phyloP scores from a whole-genome alignment of 768 basidiomycete species.

The Lepiota brunneoincarnata region DNA sequence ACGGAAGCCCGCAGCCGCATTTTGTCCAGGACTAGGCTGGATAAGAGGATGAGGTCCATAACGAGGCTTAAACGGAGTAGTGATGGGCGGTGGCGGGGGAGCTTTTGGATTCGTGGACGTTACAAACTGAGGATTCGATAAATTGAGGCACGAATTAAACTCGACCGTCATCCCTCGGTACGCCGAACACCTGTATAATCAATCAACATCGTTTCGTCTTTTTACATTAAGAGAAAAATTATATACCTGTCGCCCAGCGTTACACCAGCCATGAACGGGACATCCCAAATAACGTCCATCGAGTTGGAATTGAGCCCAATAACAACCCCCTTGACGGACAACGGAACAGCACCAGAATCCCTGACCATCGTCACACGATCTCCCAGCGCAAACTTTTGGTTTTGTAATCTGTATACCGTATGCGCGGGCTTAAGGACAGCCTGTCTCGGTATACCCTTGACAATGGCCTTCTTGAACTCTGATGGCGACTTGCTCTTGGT shows the following conservation, averaged over 20 bases:
- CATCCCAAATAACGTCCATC: constrained; percentile 97
- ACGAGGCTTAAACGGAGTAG: constrained; percentile 61
- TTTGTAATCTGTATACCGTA: constrained; percentile 84
- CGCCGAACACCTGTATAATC: constrained; percentile 83
- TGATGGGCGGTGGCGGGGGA: constrained; percentile 43
- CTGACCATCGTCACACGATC: constrained; percentile 96
- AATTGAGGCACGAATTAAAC: constrained; percentile 85
- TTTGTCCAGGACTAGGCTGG: constrained; percentile 52
- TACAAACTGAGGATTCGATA: constrained; percentile 83
- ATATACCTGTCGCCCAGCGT: constrained; percentile 79
- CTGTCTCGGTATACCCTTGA: constrained; percentile 89
- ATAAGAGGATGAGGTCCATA: constrained; percentile 64
- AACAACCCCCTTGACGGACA: constrained; percentile 91
- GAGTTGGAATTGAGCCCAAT: constrained; percentile 83
- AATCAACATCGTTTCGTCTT: neutral
- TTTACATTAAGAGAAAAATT: neutral
- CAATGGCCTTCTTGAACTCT: constrained; percentile 86
- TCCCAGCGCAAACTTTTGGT: constrained; percentile 83
- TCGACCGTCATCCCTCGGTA: constrained; percentile 90
- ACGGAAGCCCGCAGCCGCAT: constrained; percentile 61
- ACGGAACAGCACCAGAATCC: constrained; percentile 89
- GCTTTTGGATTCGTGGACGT: constrained; percentile 66
- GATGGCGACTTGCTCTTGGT: constrained; percentile 55
- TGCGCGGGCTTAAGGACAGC: constrained; percentile 93
- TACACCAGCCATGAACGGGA: constrained; percentile 89